Conservation (phyloP, 2,329 filamentous ascomycete species). For the Fusarium coffeatum region DNA sequence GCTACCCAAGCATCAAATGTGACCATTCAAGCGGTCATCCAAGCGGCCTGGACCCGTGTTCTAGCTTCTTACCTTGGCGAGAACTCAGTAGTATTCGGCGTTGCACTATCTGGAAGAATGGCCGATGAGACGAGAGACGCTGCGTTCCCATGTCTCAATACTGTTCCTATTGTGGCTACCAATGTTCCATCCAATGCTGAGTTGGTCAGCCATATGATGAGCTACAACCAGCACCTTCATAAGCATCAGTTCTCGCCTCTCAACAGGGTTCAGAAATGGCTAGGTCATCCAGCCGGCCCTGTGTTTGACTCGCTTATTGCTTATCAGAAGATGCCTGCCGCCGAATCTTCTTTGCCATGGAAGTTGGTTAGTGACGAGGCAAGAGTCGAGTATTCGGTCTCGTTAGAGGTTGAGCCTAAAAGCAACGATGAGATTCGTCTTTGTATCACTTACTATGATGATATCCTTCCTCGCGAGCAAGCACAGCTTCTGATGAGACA, state of each 20-base stretch:
- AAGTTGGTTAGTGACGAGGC: conserved; percentile 72
- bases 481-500: conserved; percentile 75
- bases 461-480: conserved; percentile 75
- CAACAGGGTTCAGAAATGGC: conserved; percentile 76
- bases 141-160: conserved; percentile 84
- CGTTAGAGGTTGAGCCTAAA: conserved; percentile 78
- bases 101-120: conserved; percentile 81
- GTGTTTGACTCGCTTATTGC: conserved; percentile 89
- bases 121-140: conserved; percentile 68
- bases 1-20: conserved; percentile 68
- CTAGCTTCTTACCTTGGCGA: conserved; percentile 84
- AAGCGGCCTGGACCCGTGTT: conserved; percentile 82
- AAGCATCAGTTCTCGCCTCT: conserved; percentile 79
- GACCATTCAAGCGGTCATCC: conserved; percentile 80
- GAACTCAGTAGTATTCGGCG: conserved; percentile 77
- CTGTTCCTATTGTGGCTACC: conserved; percentile 76
- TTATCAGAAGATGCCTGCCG: conserved; percentile 72
- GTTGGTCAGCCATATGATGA: conserved; percentile 72
- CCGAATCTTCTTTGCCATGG: conserved; percentile 61
- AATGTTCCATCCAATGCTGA: conserved; percentile 65
- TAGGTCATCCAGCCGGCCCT: conserved; percentile 70
- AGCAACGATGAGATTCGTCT: conserved; percentile 63
- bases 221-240: conserved; percentile 71
- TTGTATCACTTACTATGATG: conserved; percentile 72
- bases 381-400: conserved; percentile 80